Percentiles rank a stretch among this genome's conserved stretches.
Conservation (phyloP, 2,329 filamentous ascomycete species). For the Macrophomina phaseolina region DNA sequence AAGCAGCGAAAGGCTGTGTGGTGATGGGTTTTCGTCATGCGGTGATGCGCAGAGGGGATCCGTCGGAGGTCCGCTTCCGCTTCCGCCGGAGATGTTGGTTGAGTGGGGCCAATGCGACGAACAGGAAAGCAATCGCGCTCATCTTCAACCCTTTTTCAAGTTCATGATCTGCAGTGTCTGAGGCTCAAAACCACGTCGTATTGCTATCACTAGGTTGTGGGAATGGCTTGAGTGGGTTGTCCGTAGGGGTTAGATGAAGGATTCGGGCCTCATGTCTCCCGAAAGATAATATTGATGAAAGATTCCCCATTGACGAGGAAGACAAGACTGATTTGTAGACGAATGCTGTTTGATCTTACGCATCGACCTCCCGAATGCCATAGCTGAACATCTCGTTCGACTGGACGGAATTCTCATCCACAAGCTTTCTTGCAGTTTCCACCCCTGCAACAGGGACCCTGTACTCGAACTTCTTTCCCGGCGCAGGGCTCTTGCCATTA, state of each 20-base stretch:
- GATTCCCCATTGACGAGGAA: too few relatives aligned
- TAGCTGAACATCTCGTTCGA: conserved; percentile 64
- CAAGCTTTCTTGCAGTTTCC: conserved; percentile 60
- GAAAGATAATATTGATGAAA: too few relatives aligned
- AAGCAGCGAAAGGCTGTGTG: too few relatives aligned
- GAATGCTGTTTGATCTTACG: not conserved
- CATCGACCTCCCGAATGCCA: conserved; percentile 35
- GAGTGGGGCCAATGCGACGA: not conserved
- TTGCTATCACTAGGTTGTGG: too few relatives aligned
- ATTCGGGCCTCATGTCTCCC: too few relatives aligned
- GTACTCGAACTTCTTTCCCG: conserved; percentile 61
- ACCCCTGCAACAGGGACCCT: conserved; percentile 64
- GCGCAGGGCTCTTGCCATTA: conserved; percentile 25
- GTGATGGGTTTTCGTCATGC: not conserved
- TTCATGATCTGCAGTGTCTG: too few relatives aligned
- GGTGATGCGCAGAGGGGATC: not conserved
- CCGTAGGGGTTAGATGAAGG: too few relatives aligned
- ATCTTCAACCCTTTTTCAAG: too few relatives aligned
- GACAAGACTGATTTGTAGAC: too few relatives aligned
- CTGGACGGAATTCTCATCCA: conserved; percentile 54
- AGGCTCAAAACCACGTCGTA: too few relatives aligned
- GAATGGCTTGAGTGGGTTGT: too few relatives aligned
- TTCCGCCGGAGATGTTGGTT: conserved; percentile 13
- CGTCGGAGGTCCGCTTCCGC: conserved; percentile 22
- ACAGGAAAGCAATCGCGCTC: too few relatives aligned